Percentiles rank a stretch among this genome's conserved stretches.
Evolutionary conservation across 495 filamentous ascomycete species (phyloP).

Genomic region (Patellaria atrata): DNA sequence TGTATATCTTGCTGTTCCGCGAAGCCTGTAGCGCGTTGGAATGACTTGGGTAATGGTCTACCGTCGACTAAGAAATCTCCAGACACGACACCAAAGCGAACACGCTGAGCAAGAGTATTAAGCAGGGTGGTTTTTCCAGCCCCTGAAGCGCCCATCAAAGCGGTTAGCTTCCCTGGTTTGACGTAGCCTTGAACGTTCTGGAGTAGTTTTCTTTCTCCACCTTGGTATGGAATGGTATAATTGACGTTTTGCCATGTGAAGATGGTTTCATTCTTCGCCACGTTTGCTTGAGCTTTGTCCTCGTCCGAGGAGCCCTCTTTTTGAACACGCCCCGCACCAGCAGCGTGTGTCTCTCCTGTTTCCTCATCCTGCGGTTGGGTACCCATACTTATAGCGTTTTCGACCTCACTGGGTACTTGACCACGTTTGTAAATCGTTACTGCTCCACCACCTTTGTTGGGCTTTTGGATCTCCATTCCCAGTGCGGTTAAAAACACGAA

Average conservation of each 20-base stretch:
- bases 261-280: slow-evolving; percentile 48
- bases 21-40: slow-evolving; percentile 35
- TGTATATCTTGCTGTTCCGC: slow-evolving; percentile 49
- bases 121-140: slow-evolving; percentile 60
- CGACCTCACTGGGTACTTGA: slow-evolving; percentile 38
- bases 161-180: slow-evolving; percentile 55
- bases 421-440: slow-evolving; percentile 56
- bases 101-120: slow-evolving; percentile 43
- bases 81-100: slow-evolving; percentile 37
- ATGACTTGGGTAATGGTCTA: slow-evolving; percentile 23
- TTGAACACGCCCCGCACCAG: slow-evolving; percentile 17
- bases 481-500: slow-evolving; percentile 43
- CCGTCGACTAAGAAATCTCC: slow-evolving; percentile 44
- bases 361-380: slow-evolving; percentile 36
- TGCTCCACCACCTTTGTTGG: slow-evolving; percentile 54
- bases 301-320: slow-evolving; percentile 21
- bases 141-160: slow-evolving; percentile 52
- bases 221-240: slow-evolving; percentile 54
- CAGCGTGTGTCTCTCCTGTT: slow-evolving; percentile 24
- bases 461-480: slow-evolving; percentile 54
- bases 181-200: slow-evolving; percentile 55
- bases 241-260: slow-evolving; percentile 71
- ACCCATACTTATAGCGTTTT: slow-evolving; percentile 32
- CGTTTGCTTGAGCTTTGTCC: slow-evolving; percentile 23
- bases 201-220: slow-evolving; percentile 42